Percentiles rank a stretch among this genome's conserved stretches.
Evolutionary conservation across 2,329 filamentous ascomycete genomes (phyloP).

Genomic region (Colletotrichum somersetense): DNA sequence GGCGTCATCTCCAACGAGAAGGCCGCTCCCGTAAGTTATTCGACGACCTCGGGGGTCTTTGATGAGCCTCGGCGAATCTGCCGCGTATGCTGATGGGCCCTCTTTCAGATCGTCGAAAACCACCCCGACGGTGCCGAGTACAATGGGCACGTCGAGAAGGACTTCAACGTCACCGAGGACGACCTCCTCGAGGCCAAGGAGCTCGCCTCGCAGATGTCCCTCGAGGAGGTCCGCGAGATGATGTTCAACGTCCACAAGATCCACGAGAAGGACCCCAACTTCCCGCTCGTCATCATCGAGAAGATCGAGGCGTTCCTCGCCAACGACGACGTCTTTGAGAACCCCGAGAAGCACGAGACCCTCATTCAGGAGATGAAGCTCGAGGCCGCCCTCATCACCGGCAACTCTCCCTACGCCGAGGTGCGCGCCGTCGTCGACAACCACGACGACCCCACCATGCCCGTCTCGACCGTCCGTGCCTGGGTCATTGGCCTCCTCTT

Average conservation of each 20-base stretch:
- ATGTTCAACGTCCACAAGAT: conserved; percentile 55
- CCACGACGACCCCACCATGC: conserved; percentile 52
- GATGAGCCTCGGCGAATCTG: too few species aligned
- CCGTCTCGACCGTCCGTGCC: conserved; percentile 53
- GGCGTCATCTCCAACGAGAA: conserved; percentile 37
- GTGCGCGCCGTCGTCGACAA: conserved; percentile 57
- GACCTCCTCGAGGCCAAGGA: conserved; percentile 61
- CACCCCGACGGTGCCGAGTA: conserved; percentile 24
- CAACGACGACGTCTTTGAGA: conserved; percentile 49
- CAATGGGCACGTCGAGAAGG: conserved; percentile 38
- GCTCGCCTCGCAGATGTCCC: conserved; percentile 56
- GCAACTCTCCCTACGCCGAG: conserved; percentile 52
- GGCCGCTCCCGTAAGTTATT: conserved; percentile 21
- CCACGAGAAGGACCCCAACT: conserved; percentile 60
- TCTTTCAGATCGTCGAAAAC: conserved; percentile 22
- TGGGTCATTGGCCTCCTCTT: conserved; percentile 53
- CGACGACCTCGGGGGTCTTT: not conserved
- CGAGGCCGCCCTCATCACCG: conserved; percentile 50
- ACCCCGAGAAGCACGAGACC: conserved; percentile 52
- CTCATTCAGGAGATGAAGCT: conserved; percentile 52
- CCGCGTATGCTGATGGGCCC: not conserved
- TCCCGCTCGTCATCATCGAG: conserved; percentile 54
- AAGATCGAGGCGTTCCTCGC: conserved; percentile 55
- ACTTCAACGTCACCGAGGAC: conserved; percentile 59
- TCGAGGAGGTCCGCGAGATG: conserved; percentile 56